Evolutionary conservation across 148 eudicot species (phyloP).

Genomic region (Vaccinium corymbosum): DNA sequence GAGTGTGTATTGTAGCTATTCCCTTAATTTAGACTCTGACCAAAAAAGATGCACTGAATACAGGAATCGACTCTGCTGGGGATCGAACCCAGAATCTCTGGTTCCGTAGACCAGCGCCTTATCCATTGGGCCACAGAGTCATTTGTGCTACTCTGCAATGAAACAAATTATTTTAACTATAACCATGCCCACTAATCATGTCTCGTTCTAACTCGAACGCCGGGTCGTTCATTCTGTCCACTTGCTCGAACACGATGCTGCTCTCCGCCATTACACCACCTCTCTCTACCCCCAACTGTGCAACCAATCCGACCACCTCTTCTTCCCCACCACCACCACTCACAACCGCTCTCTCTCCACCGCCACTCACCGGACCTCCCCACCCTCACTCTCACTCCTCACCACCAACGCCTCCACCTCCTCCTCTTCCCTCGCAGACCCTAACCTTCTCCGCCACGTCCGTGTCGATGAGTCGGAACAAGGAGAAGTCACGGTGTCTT

Average conservation of each 20-base stretch:
- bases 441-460: constrained; percentile 32
- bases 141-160: neutral
- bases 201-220: too few relatives aligned
- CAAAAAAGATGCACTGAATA: too few relatives aligned
- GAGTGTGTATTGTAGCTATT: too few relatives aligned
- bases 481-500: constrained; percentile 33
- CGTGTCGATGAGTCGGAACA: constrained; percentile 25
- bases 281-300: constrained; percentile 19
- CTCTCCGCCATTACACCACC: constrained; percentile 30
- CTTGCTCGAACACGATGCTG: constrained; percentile 2
- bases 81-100: constrained; percentile 99
- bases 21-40: too few relatives aligned
- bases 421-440: constrained; percentile 20
- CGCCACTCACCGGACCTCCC: constrained; percentile 19
- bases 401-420: constrained; percentile 26
- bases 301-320: neutral
- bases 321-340: constrained; percentile 8
- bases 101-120: constrained; percentile 99
- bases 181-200: too few relatives aligned
- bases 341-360: neutral
- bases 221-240: neutral
- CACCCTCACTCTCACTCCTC: constrained; percentile 13
- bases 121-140: constrained; percentile 95
- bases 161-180: neutral
- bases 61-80: constrained; percentile 41